Conservation (phyloP, 192 early-diverging fungal species). For the Rhizoclosmatium sp. region DNA sequence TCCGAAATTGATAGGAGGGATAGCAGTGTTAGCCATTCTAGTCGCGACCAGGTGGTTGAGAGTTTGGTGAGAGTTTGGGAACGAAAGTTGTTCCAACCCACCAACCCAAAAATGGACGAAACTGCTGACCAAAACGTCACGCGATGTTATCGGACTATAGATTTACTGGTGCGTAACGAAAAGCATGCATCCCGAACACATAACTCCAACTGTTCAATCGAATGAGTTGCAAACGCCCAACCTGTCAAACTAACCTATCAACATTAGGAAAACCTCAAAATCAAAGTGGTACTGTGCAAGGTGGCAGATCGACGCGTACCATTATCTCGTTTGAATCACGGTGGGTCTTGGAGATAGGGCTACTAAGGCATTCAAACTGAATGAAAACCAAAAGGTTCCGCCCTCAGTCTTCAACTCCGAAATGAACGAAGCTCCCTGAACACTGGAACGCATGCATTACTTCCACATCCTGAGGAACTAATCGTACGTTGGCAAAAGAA, state of each 20-base stretch:
- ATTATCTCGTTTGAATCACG: slow-evolving; percentile 24
- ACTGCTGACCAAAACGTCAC: slow-evolving; percentile 23
- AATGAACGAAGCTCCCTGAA: background rate
- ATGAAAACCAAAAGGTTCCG: background rate
- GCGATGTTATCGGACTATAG: slow-evolving; percentile 32
- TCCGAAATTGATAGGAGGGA: slow-evolving; percentile 36
- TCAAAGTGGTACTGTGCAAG: slow-evolving; percentile 19
- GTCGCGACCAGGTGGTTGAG: background rate
- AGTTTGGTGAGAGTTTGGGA: too few species aligned
- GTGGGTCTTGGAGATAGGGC: background rate
- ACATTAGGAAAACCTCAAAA: slow-evolving; percentile 34
- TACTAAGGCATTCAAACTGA: background rate
- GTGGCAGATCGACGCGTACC: slow-evolving; percentile 37
- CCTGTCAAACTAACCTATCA: background rate
- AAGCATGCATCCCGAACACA: background rate
- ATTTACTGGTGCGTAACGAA: slow-evolving; percentile 12
- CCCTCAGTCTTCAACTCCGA: slow-evolving; percentile 2
- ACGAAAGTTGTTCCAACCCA: too few species aligned
- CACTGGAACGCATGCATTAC: background rate
- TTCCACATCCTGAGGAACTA: slow-evolving; percentile 24
- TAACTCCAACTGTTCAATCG: background rate
- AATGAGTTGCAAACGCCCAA: background rate
- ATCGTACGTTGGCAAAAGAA: slow-evolving; percentile 40
- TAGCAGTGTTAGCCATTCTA: slow-evolving; percentile 29
- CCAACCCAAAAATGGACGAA: too few species aligned